Evolutionary conservation across 371 early-diverging fungal genomes (phyloP).

Genomic region (Zancudomyces culisetae): DNA sequence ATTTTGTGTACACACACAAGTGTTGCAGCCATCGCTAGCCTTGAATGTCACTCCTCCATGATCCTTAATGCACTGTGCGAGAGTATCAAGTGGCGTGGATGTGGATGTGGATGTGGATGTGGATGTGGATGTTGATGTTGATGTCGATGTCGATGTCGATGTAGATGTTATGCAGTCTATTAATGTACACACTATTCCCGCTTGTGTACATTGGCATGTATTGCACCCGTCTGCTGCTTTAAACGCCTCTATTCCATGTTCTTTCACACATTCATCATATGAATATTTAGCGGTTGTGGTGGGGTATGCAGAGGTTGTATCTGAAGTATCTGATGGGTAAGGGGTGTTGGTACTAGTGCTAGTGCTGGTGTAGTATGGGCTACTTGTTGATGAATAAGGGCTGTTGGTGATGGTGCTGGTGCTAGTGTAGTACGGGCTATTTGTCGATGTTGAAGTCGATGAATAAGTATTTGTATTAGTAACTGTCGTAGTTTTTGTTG

Average conservation of each 20-base stretch:
- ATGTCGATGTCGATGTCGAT: not conserved
- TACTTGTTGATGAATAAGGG: too few relatives aligned
- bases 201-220: not conserved
- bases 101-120: not conserved
- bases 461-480: too few relatives aligned
- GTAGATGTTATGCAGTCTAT: not conserved
- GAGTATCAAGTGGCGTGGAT: not conserved
- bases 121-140: not conserved
- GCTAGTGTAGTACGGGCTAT: too few relatives aligned
- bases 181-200: not conserved
- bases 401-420: too few relatives aligned
- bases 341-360: too few relatives aligned
- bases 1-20: not conserved
- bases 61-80: not conserved
- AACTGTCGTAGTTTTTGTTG: too few relatives aligned
- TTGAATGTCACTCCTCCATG: not conserved
- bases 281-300: not conserved
- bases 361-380: too few relatives aligned
- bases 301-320: too few relatives aligned
- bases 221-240: not conserved
- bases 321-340: too few relatives aligned
- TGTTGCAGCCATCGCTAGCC: not conserved
- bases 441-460: too few relatives aligned
- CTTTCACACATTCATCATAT: not conserved
- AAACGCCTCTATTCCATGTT: not conserved